Conservation (phyloP, 306 rosid genomes). For the Fagus sylvatica region DNA sequence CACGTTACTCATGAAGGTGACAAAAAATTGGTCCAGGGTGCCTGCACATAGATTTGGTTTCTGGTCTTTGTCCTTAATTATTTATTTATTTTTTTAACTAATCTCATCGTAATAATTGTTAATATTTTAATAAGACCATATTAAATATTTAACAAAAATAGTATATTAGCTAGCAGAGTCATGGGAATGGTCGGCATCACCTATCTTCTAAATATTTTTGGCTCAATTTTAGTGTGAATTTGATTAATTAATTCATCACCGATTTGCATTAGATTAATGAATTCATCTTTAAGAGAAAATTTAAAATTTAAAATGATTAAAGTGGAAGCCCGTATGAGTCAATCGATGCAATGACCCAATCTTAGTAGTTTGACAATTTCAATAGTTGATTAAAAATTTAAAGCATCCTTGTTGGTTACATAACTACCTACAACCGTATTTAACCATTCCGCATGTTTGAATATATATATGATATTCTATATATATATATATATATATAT, state of each 20-base stretch:
- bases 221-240: background rate
- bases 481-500: no score
- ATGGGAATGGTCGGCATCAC: conserved; percentile 25
- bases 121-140: background rate
- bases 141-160: background rate
- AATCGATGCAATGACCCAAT: background rate
- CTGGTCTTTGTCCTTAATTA: conserved; percentile 18
- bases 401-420: conserved; percentile 6
- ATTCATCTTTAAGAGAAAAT: background rate
- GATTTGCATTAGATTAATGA: background rate
- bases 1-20: conserved; percentile 35
- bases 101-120: background rate
- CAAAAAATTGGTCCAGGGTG: conserved; percentile 41
- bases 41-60: conserved; percentile 45
- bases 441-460: background rate
- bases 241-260: background rate
- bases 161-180: conserved; percentile 9
- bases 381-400: conserved; percentile 12
- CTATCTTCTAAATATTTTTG: conserved; percentile 8
- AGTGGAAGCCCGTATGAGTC: background rate
- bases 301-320: background rate
- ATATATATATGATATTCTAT: no score
- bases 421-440: conserved; percentile 39
- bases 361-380: background rate
- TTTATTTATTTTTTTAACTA: background rate